These are phyloP conservation scores for Solanum chaucha DNA, from an alignment of 257 asterid genomes.

Conservation along the genomic window DNA sequence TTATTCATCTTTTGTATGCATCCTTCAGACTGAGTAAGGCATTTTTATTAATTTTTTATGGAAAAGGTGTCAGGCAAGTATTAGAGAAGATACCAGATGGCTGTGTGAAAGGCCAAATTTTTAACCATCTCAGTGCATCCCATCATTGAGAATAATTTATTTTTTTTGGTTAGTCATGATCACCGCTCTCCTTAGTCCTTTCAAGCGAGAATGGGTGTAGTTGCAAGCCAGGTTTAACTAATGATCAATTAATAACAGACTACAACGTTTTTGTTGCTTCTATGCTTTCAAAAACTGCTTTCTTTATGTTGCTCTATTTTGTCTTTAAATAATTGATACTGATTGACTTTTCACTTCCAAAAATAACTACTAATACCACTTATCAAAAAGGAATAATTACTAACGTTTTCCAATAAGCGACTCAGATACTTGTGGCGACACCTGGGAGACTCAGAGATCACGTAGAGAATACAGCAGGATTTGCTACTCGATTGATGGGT, in stretches of 20 bases:
- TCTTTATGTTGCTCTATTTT: neutral
- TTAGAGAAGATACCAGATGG: neutral
- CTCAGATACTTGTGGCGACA: constrained; percentile 94
- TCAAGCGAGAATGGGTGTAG: neutral
- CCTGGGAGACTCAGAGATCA: constrained; percentile 98
- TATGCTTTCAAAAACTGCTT: neutral
- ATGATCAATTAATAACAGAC: neutral
- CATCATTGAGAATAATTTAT: neutral
- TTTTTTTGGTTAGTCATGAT: neutral
- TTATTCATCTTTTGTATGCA: neutral
- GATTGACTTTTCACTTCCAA: neutral
- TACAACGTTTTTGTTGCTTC: neutral
- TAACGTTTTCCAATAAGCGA: constrained; percentile 1
- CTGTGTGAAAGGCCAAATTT: neutral
- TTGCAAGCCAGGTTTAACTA: neutral
- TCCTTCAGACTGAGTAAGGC: neutral
- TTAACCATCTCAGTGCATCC: neutral
- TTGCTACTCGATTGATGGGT: constrained; percentile 92
- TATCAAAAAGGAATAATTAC: neutral
- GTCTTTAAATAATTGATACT: neutral
- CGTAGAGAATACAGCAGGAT: constrained; percentile 88
- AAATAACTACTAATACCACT: neutral
- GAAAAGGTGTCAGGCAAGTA: neutral
- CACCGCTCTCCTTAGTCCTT: neutral
- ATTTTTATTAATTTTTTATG: neutral